Conservation (phyloP, 441 rosid genomes). For the Melianthus villosus region DNA sequence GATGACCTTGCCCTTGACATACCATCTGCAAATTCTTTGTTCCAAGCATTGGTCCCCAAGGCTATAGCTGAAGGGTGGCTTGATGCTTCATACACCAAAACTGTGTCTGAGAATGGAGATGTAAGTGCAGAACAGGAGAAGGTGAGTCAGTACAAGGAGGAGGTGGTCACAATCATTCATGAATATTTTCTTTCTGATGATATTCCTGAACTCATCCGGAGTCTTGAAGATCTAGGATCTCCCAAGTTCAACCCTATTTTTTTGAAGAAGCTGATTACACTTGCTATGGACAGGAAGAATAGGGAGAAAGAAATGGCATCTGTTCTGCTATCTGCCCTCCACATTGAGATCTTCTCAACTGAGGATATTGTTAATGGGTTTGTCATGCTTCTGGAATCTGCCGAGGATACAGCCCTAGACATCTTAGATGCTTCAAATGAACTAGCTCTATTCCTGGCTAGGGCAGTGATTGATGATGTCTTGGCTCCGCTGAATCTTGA, state of each 20-base stretch:
- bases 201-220: constrained; percentile 81
- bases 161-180: constrained; percentile 61
- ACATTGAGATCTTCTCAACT: constrained; percentile 80
- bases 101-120: constrained; percentile 25
- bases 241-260: constrained; percentile 68
- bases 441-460: constrained; percentile 81
- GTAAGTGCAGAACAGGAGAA: constrained; percentile 27
- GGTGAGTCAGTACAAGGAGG: constrained; percentile 56
- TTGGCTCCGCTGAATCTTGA: constrained; percentile 79
- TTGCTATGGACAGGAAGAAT: constrained; percentile 94
- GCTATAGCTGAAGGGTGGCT: constrained; percentile 89
- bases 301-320: constrained; percentile 99
- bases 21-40: constrained; percentile 62
- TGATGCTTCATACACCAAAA: constrained; percentile 40
- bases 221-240: constrained; percentile 69
- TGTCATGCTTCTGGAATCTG: constrained; percentile 82
- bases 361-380: constrained; percentile 87
- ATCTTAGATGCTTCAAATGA: constrained; percentile 92
- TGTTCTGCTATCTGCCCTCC: constrained; percentile 79
- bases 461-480: constrained; percentile 94
- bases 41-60: constrained; percentile 40
- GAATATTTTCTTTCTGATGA: constrained; percentile 96
- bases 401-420: constrained; percentile 92
- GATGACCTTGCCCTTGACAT: constrained; percentile 93
- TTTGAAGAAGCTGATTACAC: constrained; percentile 75